These are phyloP conservation scores for Hanseniaspora osmophila DNA, from an alignment of 805 yeast genomes.

Conservation along the genomic window DNA sequence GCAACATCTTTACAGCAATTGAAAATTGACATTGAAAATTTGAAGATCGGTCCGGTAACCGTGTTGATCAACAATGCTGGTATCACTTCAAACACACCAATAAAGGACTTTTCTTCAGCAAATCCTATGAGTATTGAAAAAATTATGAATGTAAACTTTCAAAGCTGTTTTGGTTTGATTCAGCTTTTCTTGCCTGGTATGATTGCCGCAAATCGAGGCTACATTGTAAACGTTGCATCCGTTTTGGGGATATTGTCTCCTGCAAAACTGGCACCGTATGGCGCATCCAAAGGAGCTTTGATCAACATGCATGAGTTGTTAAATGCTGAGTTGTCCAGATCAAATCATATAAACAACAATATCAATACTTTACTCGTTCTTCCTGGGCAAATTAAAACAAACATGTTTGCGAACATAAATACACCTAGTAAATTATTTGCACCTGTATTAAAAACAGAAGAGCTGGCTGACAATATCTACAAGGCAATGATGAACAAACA, in stretches of 20 bases:
- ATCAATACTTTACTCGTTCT: slow-evolving; percentile 63
- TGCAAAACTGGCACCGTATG: slow-evolving; percentile 64
- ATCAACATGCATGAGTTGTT: slow-evolving; percentile 76
- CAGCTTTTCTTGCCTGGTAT: slow-evolving; percentile 63
- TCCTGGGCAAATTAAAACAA: slow-evolving; percentile 76
- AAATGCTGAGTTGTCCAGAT: slow-evolving; percentile 44
- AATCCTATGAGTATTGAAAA: slow-evolving; percentile 37
- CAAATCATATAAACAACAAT: slow-evolving; percentile 23
- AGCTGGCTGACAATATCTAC: slow-evolving; percentile 48
- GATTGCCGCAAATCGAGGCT: slow-evolving; percentile 49
- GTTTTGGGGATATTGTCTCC: slow-evolving; percentile 79
- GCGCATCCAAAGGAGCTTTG: slow-evolving; percentile 80
- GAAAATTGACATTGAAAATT: slow-evolving; percentile 24
- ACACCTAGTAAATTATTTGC: slow-evolving; percentile 71
- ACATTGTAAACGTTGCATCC: slow-evolving; percentile 68
- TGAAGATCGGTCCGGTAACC: slow-evolving; percentile 43
- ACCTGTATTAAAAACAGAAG: slow-evolving; percentile 60
- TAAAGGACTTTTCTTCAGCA: slow-evolving; percentile 36
- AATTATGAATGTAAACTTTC: slow-evolving; percentile 51
- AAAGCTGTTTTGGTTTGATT: slow-evolving; percentile 56
- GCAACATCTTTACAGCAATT: not conserved
- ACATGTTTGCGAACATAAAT: slow-evolving; percentile 54
- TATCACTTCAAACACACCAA: slow-evolving; percentile 41
- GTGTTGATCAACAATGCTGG: slow-evolving; percentile 82
- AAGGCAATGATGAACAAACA: slow-evolving; percentile 37